Evolutionary conservation across 2,329 filamentous ascomycete genomes (phyloP), one percentile per base, ranked within the genome.

Genomic region (Helotiales sp.): DNA sequence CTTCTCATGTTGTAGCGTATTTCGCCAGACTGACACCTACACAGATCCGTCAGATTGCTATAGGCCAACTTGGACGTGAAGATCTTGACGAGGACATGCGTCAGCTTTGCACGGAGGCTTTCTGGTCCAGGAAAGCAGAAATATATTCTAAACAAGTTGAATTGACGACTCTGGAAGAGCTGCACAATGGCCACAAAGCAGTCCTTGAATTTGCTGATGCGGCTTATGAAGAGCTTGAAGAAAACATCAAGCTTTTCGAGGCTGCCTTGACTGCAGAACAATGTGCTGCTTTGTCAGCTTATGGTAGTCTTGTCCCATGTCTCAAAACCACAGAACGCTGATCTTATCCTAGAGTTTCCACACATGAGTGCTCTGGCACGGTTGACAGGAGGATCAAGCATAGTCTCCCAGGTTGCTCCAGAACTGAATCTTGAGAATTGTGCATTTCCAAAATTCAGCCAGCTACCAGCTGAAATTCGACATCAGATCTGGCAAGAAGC

Each of bases 381-480:
- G 24, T 19, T 58, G 27, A 54, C 47, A 22, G 51, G 42, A n/a
- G 46, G 52, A 19, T 36, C 44, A 44, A 19, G 22, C n/a, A 25
- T 9, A 9, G 31, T 34, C 31, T 9, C n/a, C n/a, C n/a, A n/a
- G n/a, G n/a, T 15, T 34, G 15, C 31, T 34, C 31, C 31, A 9
- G 31, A 34, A 15, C 9, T 15, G 15, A 34, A 34, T 15, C 15
- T 34, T 15, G 31, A 9, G 22, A 19, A 3, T 4, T 7, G 9
- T 5, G 6, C 17, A 9, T 51, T 61, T 47, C 19, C 57, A 30
- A 24, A n/a, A 13, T 63, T 63, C 27, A n/a, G 24, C 5, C 44
- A 40, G 15, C 36, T 63, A 5, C 60, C 60, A n/a, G n/a, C 34
- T 3, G 58, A 63, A 27, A 46, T 63, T 17, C 55, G 60, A 17